Conservation (phyloP, 179 eudicot genomes). For the Silene noctiflora region DNA sequence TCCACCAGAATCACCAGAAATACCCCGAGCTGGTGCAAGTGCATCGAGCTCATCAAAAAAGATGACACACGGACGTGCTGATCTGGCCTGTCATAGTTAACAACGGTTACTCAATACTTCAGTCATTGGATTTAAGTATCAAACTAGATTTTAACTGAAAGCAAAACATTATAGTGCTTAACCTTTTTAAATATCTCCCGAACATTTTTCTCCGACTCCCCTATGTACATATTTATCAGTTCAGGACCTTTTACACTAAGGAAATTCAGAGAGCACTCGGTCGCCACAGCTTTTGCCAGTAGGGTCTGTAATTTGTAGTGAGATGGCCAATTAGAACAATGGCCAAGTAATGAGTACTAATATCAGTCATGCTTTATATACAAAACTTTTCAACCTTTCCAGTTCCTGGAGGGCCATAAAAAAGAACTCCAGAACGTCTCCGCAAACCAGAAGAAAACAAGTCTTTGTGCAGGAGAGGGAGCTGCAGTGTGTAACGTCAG, state of each 20-base stretch:
- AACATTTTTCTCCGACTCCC: conserved; percentile 95
- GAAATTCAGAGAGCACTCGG: conserved; percentile 93
- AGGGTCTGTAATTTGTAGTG: conserved; percentile 56
- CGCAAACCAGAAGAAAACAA: conserved; percentile 96
- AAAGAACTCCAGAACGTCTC: conserved; percentile 96
- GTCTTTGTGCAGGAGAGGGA: conserved; percentile 92
- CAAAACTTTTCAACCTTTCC: conserved; percentile 57
- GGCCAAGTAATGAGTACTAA: not conserved
- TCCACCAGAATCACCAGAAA: conserved; percentile 98
- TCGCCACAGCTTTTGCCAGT: conserved; percentile 98
- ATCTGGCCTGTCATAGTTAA: conserved; percentile 61
- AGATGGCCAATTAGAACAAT: conserved; percentile 13
- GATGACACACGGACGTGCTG: conserved; percentile 96
- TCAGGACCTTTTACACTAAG: conserved; percentile 98
- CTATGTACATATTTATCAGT: conserved; percentile 96
- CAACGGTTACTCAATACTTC: conserved; percentile 9
- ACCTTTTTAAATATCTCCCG: conserved; percentile 98
- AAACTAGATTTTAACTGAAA: not conserved
- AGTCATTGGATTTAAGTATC: conserved; percentile 3
- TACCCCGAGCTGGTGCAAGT: conserved; percentile 97
- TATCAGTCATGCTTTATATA: not conserved
- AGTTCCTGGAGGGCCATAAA: conserved; percentile 99
- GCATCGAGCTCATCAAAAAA: conserved; percentile 99
- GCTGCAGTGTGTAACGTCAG: conserved; percentile 41
- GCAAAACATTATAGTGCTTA: conserved; percentile 10